Conservation (phyloP, 2,329 filamentous ascomycete genomes). For the Cladosporium cucumerinum region DNA sequence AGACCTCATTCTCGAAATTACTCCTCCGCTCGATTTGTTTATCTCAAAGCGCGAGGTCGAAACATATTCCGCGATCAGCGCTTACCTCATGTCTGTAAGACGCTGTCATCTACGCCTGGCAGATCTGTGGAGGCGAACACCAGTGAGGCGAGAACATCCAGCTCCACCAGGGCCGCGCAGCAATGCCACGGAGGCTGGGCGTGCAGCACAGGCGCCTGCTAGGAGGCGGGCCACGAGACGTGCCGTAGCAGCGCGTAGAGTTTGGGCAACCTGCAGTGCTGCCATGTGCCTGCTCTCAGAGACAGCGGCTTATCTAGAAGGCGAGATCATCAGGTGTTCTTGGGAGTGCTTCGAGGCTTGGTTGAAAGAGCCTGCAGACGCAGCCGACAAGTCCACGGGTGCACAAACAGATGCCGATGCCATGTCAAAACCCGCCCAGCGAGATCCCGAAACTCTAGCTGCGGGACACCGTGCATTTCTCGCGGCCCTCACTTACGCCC, state of each 20-base stretch:
- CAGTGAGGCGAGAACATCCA: constrained; percentile 73
- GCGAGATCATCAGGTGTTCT: constrained; percentile 76
- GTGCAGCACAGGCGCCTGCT: constrained; percentile 58
- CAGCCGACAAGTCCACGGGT: neutral
- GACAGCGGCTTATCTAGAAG: constrained; percentile 82
- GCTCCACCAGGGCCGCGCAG: constrained; percentile 64
- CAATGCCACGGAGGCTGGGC: constrained; percentile 59
- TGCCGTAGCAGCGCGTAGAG: constrained; percentile 66
- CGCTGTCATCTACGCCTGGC: constrained; percentile 81
- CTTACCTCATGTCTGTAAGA: constrained; percentile 81
- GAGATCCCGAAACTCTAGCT: constrained; percentile 82
- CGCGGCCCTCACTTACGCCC: constrained; percentile 59
- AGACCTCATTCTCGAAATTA: constrained; percentile 66
- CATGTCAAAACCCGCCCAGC: constrained; percentile 37
- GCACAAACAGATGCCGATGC: neutral
- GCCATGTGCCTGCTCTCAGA: constrained; percentile 87
- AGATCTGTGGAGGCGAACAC: constrained; percentile 80
- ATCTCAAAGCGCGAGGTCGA: constrained; percentile 72
- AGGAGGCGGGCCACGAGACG: constrained; percentile 63
- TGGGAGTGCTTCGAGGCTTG: constrained; percentile 78
- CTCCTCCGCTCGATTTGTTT: constrained; percentile 82
- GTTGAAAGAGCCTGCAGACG: constrained; percentile 37
- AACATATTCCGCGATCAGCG: constrained; percentile 78
- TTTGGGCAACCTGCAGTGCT: constrained; percentile 87
- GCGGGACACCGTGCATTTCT: constrained; percentile 77